Evolutionary conservation across 1,284 basidiomycete species (phyloP).

Genomic region (Ustilago esculenta): DNA sequence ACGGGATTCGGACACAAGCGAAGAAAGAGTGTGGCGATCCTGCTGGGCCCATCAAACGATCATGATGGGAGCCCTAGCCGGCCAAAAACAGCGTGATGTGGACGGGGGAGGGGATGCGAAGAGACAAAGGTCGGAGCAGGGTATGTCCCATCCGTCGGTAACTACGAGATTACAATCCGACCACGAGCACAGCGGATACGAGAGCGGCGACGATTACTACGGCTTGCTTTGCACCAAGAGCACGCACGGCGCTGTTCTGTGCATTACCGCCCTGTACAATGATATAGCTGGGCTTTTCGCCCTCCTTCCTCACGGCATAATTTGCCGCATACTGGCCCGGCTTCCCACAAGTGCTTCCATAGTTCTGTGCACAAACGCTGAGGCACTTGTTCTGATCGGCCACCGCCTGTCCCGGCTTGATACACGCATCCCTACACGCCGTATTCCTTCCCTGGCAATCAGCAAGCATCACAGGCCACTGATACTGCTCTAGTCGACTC

Average conservation of each 20-base stretch:
- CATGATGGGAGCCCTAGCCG: too few relatives aligned
- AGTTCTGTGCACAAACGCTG: slow-evolving; percentile 47
- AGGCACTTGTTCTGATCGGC: slow-evolving; percentile 48
- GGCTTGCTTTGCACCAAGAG: slow-evolving; percentile 1
- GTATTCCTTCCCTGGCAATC: slow-evolving; percentile 59
- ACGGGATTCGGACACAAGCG: too few relatives aligned
- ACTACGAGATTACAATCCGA: slow-evolving; percentile 19
- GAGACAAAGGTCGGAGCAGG: not conserved
- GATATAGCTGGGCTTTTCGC: slow-evolving; percentile 50
- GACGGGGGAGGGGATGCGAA: not conserved
- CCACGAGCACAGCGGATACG: slow-evolving; percentile 14
- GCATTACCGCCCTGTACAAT: slow-evolving; percentile 54
- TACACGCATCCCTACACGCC: slow-evolving; percentile 54
- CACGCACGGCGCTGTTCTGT: slow-evolving; percentile 18
- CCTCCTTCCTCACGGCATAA: slow-evolving; percentile 55
- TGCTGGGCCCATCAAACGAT: slow-evolving; percentile 1
- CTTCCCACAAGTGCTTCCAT: slow-evolving; percentile 54
- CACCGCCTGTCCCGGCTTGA: slow-evolving; percentile 42
- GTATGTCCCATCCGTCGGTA: too few relatives aligned
- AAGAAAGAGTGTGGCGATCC: not conserved
- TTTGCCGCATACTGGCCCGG: slow-evolving; percentile 59
- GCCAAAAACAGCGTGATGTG: too few relatives aligned
- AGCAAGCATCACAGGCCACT: slow-evolving; percentile 63
- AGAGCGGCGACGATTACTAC: slow-evolving; percentile 5
- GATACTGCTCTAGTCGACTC: slow-evolving; percentile 57